phyloP scores from a whole-genome alignment of 352 stramenopile species.

The Phytophthora cajani region DNA sequence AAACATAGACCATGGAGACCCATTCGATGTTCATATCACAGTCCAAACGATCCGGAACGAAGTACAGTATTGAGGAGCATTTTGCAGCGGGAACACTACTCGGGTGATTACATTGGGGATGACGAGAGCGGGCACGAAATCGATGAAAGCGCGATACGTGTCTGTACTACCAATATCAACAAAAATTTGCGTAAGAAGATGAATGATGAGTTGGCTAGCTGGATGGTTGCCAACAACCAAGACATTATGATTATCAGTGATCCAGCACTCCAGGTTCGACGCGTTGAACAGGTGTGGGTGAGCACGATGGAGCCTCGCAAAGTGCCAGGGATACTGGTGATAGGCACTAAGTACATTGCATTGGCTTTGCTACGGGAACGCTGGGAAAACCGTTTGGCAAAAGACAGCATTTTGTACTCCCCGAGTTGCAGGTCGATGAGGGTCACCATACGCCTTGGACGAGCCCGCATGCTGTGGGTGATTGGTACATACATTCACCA shows the following conservation, averaged over 20 bases:
- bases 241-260: background rate
- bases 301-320: background rate
- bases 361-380: background rate
- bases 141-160: background rate
- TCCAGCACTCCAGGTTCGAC: background rate
- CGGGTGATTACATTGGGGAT: background rate
- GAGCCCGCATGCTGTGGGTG: background rate
- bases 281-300: background rate
- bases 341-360: background rate
- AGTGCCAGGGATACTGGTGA: background rate
- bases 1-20: too few relatives aligned
- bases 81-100: background rate
- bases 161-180: background rate
- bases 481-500: background rate
- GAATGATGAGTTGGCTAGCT: background rate
- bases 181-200: background rate
- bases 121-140: background rate
- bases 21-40: too few relatives aligned
- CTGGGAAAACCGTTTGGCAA: background rate
- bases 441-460: background rate
- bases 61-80: background rate
- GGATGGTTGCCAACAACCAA: background rate
- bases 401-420: background rate
- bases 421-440: background rate
- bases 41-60: background rate